Evolutionary conservation across 441 rosid genomes (phyloP).

Genomic region (Aquilaria agallochum): DNA sequence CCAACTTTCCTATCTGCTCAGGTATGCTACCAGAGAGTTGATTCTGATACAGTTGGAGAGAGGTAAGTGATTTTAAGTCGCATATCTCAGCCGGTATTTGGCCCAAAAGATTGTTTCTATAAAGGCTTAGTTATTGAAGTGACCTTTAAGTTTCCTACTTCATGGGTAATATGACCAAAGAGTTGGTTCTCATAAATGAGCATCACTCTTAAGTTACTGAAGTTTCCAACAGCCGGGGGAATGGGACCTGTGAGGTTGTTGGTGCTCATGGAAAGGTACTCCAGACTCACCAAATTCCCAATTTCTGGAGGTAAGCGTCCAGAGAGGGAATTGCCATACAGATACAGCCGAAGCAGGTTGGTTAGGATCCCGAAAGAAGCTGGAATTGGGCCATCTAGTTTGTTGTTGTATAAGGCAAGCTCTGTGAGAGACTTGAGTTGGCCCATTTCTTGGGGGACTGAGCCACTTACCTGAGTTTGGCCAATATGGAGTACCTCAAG

Average conservation of each 20-base stretch:
- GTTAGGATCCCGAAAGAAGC: slow-evolving; percentile 28
- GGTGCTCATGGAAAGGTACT: slow-evolving; percentile 14
- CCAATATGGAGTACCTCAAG: slow-evolving; percentile 20
- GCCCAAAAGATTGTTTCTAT: slow-evolving; percentile 24
- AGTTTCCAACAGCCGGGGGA: slow-evolving; percentile 17
- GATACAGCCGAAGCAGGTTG: slow-evolving; percentile 10
- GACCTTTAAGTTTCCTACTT: slow-evolving; percentile 5
- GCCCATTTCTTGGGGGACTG: slow-evolving; percentile 33
- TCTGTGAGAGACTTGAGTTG: background rate
- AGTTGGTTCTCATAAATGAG: too few species aligned
- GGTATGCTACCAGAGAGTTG: too few species aligned
- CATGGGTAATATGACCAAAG: too few species aligned
- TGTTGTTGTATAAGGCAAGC: background rate
- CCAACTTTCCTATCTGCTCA: too few species aligned
- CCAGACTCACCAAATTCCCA: slow-evolving; percentile 23
- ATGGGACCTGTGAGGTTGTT: slow-evolving; percentile 21
- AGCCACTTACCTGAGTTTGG: slow-evolving; percentile 25
- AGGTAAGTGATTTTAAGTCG: too few species aligned
- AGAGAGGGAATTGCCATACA: slow-evolving; percentile 25
- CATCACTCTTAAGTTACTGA: too few species aligned
- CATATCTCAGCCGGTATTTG: slow-evolving; percentile 28
- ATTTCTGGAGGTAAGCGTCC: slow-evolving; percentile 33
- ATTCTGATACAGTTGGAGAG: too few species aligned
- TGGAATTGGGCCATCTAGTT: slow-evolving; percentile 26
- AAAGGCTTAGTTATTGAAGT: slow-evolving; percentile 8